These are phyloP conservation scores for Phytophthora europaea DNA, from an alignment of 352 stramenopile species.

Conservation along the genomic window DNA sequence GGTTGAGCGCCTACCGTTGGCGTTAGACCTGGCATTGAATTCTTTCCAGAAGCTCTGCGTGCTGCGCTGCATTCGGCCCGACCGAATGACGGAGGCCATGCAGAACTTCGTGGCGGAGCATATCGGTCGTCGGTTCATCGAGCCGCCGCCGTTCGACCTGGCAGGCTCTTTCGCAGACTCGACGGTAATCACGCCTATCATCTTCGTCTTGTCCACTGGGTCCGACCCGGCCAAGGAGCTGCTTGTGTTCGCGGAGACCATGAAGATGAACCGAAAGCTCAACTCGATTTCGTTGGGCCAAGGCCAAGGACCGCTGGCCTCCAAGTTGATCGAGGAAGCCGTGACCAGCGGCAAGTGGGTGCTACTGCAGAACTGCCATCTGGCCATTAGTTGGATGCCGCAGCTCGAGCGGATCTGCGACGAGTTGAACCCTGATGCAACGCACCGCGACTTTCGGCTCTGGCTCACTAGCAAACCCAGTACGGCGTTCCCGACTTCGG, in stretches of 20 bases:
- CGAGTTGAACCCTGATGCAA: slow-evolving; percentile 81
- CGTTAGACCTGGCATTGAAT: slow-evolving; percentile 70
- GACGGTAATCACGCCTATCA: slow-evolving; percentile 90
- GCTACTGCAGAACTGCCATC: slow-evolving; percentile 95
- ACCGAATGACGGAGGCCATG: slow-evolving; percentile 91
- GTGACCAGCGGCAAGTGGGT: slow-evolving; percentile 95
- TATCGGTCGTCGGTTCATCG: slow-evolving; percentile 91
- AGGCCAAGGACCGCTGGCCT: slow-evolving; percentile 92
- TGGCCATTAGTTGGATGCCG: slow-evolving; percentile 96
- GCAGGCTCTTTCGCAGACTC: slow-evolving; percentile 93
- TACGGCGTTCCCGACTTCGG: slow-evolving; percentile 89
- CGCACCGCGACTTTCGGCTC: slow-evolving; percentile 94
- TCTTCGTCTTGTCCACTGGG: slow-evolving; percentile 95
- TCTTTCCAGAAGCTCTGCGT: slow-evolving; percentile 88
- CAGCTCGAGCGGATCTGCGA: slow-evolving; percentile 96
- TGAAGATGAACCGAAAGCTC: slow-evolving; percentile 91
- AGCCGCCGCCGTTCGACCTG: slow-evolving; percentile 93
- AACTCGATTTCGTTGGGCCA: slow-evolving; percentile 95
- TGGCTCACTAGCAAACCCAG: slow-evolving; percentile 94
- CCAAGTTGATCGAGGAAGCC: slow-evolving; percentile 92
- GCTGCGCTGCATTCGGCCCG: slow-evolving; percentile 78
- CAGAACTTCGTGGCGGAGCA: slow-evolving; percentile 91
- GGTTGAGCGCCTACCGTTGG: slow-evolving; percentile 74
- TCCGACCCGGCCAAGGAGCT: slow-evolving; percentile 95
- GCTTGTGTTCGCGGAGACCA: slow-evolving; percentile 89